A percentile compares a stretch with the other conserved stretches of the same genome.
Conservation (phyloP, 176 grass and related monocot species). For the Eragrostis nindensis region DNA sequence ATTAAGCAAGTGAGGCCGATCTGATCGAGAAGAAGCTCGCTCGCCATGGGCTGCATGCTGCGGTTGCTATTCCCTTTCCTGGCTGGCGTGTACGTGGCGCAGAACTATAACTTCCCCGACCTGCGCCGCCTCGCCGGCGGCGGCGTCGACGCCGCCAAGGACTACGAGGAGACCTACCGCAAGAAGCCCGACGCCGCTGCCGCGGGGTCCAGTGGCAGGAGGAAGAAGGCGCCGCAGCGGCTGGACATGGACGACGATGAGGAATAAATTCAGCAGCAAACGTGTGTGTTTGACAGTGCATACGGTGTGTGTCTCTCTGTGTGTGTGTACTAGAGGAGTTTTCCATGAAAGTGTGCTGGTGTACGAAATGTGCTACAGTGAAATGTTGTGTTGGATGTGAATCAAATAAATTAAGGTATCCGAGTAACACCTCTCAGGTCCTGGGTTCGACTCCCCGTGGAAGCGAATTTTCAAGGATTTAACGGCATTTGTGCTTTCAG, state of each 20-base stretch:
- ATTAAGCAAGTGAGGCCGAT: background rate
- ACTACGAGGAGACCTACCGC: constrained; percentile 69
- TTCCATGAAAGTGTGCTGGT: no score
- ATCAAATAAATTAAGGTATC: no score
- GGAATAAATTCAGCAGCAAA: background rate
- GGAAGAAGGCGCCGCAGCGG: background rate
- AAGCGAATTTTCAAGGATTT: no score
- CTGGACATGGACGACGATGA: constrained; percentile 18
- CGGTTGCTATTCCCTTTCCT: constrained; percentile 59
- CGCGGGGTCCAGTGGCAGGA: background rate
- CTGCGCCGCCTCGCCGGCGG: constrained; percentile 38
- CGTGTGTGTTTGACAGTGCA: no score
- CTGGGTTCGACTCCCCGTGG: no score
- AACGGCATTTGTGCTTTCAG: no score
- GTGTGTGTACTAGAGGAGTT: no score
- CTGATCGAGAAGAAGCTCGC: background rate
- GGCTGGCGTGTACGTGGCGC: constrained; percentile 57
- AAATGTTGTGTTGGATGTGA: no score
- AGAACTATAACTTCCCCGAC: constrained; percentile 74
- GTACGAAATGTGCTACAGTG: no score
- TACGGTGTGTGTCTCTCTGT: no score
- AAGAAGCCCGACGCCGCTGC: background rate
- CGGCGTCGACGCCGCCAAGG: constrained; percentile 38
- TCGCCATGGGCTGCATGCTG: background rate
- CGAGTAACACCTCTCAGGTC: no score